These are phyloP conservation scores for Telfairia occidentalis DNA, from an alignment of 331 rosid species.

Conservation along the genomic window DNA sequence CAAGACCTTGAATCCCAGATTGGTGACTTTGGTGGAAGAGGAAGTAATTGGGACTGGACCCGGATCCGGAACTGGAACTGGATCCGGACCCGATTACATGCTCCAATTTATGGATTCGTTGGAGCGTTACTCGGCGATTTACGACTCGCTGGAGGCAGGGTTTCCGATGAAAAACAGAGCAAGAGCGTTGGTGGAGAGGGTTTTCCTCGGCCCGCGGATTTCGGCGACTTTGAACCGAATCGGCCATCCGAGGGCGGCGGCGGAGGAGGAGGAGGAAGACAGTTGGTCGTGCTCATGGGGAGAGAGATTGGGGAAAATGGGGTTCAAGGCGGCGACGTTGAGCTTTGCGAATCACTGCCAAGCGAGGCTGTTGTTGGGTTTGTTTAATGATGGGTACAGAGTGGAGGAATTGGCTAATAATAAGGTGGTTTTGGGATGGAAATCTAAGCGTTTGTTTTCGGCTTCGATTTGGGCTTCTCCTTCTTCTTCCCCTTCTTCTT, in stretches of 20 bases:
- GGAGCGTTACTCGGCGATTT: constrained; percentile 62
- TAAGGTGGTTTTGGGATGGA: constrained; percentile 66
- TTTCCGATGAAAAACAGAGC: constrained; percentile 62
- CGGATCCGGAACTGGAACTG: no score
- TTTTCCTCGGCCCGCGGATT: constrained; percentile 64
- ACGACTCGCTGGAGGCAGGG: constrained; percentile 69
- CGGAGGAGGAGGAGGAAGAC: constrained; percentile 3
- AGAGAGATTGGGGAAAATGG: constrained; percentile 40
- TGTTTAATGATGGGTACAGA: constrained; percentile 69
- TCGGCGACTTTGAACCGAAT: constrained; percentile 41
- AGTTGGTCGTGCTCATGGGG: constrained; percentile 51
- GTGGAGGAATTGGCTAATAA: constrained; percentile 44
- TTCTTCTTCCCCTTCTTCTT: not conserved
- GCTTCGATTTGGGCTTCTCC: constrained; percentile 61
- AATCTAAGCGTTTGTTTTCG: constrained; percentile 55
- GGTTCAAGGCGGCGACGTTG: constrained; percentile 29
- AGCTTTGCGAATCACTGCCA: constrained; percentile 76
- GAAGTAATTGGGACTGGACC: constrained; percentile 29
- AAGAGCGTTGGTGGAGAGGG: constrained; percentile 60
- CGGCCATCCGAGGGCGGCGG: constrained; percentile 20
- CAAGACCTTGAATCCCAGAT: constrained; percentile 37
- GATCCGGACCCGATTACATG: constrained; percentile 42
- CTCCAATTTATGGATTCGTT: constrained; percentile 57
- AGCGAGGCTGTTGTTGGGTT: constrained; percentile 57
- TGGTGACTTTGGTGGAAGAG: constrained; percentile 60